A percentile compares a stretch with the other conserved stretches of the same genome.
Conservation (phyloP, 768 basidiomycete genomes). For the Russula sp. region DNA sequence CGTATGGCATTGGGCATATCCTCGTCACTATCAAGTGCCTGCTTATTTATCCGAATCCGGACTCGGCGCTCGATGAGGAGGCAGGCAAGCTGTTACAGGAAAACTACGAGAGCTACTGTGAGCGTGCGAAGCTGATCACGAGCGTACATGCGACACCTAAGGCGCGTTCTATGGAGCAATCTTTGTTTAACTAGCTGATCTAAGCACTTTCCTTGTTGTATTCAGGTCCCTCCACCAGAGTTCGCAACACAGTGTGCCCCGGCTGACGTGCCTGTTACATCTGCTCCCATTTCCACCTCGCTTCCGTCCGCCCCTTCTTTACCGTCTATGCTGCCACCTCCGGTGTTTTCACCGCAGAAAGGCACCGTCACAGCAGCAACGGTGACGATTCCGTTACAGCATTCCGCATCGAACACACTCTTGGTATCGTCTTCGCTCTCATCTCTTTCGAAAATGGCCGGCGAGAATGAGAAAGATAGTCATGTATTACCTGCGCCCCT, state of each 20-base stretch:
- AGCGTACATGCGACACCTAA: slow-evolving; percentile 86
- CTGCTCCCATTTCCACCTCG: slow-evolving; percentile 29
- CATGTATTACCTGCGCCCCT: slow-evolving; percentile 64
- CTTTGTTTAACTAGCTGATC: background rate
- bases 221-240: slow-evolving; percentile 50
- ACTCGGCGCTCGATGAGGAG: slow-evolving; percentile 93
- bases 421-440: slow-evolving; percentile 31
- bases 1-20: slow-evolving; percentile 87
- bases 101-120: slow-evolving; percentile 83
- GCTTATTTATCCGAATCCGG: slow-evolving; percentile 94
- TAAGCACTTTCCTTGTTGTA: background rate
- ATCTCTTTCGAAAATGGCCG: slow-evolving; percentile 29
- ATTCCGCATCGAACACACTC: slow-evolving; percentile 37
- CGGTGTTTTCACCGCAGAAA: slow-evolving; percentile 29
- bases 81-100: slow-evolving; percentile 89
- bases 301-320: slow-evolving; percentile 31
- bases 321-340: slow-evolving; percentile 28
- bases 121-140: slow-evolving; percentile 83
- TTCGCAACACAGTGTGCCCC: slow-evolving; percentile 40
- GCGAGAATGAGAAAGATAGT: slow-evolving; percentile 45
- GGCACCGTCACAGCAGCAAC: slow-evolving; percentile 28
- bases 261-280: slow-evolving; percentile 28
- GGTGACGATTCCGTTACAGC: slow-evolving; percentile 37
- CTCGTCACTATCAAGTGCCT: slow-evolving; percentile 92
- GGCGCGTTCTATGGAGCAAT: slow-evolving; percentile 31